Percentiles rank a stretch among this genome's conserved stretches.
Conservation (phyloP, 2,329 filamentous ascomycete genomes). For the Fusarium albidum region DNA sequence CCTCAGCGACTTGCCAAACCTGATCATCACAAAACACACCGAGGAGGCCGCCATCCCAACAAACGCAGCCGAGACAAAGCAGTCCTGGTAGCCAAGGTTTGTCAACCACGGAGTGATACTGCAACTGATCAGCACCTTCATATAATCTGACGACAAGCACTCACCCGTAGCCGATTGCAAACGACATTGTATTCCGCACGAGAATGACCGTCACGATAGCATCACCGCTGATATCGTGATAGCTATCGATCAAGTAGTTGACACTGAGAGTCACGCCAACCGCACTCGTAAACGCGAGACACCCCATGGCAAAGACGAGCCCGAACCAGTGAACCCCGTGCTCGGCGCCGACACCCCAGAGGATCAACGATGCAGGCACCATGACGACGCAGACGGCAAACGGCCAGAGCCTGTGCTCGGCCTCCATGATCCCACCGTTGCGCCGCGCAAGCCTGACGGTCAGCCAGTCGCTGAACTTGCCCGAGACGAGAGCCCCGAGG, state of each 20-base stretch:
- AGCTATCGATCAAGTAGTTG: slow-evolving; percentile 52
- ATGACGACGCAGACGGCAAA: slow-evolving; percentile 43
- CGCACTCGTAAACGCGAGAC: slow-evolving; percentile 45
- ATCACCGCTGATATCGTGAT: slow-evolving; percentile 50
- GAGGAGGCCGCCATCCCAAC: slow-evolving; percentile 49
- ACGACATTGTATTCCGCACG: slow-evolving; percentile 49
- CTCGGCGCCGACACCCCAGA: slow-evolving; percentile 48
- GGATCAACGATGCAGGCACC: slow-evolving; percentile 41
- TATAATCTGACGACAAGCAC: fast-evolving
- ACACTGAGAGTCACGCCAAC: slow-evolving; percentile 49
- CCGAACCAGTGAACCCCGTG: slow-evolving; percentile 53
- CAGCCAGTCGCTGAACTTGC: slow-evolving; percentile 48
- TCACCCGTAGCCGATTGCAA: slow-evolving; percentile 45
- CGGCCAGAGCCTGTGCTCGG: slow-evolving; percentile 53
- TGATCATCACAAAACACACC: slow-evolving; percentile 55
- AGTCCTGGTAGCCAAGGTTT: slow-evolving; percentile 52
- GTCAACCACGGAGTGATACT: slow-evolving; percentile 58
- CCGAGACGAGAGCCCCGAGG: slow-evolving; percentile 42
- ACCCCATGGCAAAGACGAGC: slow-evolving; percentile 50
- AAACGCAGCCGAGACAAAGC: slow-evolving; percentile 52
- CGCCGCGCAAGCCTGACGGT: slow-evolving; percentile 49
- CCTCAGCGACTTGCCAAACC: slow-evolving; percentile 50
- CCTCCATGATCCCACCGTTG: slow-evolving; percentile 52
- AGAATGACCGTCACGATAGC: slow-evolving; percentile 51
- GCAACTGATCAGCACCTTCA: neutral